A percentile compares a stretch with the other conserved stretches of the same genome.
Conservation (phyloP, 2,329 filamentous ascomycete species). For the Mycosphaerella sp. region DNA sequence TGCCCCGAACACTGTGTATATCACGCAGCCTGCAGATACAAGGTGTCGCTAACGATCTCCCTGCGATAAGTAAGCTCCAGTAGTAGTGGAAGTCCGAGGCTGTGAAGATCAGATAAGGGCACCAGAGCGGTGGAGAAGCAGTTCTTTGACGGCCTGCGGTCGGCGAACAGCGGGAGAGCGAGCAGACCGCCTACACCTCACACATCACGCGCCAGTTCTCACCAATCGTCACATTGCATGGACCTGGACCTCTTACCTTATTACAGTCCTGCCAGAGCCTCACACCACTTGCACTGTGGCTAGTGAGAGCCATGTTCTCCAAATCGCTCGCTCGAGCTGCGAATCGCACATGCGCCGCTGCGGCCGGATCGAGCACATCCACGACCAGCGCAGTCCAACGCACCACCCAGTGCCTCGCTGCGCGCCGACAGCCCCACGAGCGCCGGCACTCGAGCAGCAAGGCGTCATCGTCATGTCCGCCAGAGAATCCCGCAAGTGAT, state of each 20-base stretch:
- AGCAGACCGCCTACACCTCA: no score
- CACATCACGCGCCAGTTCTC: not conserved
- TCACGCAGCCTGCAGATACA: no score
- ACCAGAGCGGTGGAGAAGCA: not conserved
- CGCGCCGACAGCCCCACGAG: slow-evolving; percentile 40
- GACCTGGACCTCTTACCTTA: not conserved
- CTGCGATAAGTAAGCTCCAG: not conserved
- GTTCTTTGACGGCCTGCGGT: not conserved
- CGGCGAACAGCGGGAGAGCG: no score
- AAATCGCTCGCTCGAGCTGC: slow-evolving; percentile 30
- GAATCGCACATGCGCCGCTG: slow-evolving; percentile 26
- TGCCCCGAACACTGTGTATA: no score
- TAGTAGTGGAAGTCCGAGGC: not conserved
- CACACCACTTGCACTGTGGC: not conserved
- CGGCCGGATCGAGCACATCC: slow-evolving; percentile 20
- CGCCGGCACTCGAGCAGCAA: slow-evolving; percentile 48
- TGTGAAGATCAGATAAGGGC: not conserved
- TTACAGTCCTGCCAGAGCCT: slow-evolving; percentile 1
- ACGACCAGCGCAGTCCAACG: slow-evolving; percentile 31
- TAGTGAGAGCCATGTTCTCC: slow-evolving; percentile 28
- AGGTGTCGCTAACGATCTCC: not conserved
- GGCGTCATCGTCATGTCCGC: slow-evolving; percentile 37
- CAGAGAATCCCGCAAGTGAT: slow-evolving; percentile 30
- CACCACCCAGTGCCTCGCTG: slow-evolving; percentile 30
- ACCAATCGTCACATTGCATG: not conserved